Base-by-base conservation (phyloP, 371 early-diverging fungal genomes). In the Nematocida displodere region DNA sequence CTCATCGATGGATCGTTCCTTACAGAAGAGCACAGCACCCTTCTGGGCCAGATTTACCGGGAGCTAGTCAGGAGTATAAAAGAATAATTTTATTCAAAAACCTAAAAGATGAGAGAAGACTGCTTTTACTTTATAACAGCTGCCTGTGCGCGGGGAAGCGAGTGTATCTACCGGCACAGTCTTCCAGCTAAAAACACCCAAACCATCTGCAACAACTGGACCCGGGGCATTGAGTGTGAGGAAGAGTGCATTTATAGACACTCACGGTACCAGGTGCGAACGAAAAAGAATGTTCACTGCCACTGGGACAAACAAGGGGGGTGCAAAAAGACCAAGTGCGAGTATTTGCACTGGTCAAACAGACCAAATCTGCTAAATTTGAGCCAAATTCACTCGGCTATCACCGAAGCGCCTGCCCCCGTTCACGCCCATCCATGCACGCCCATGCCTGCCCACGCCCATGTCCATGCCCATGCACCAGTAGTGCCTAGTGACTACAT, bases 91-190 rank as follows among this genome's bases (percentile, higher is more conserved):
- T 56, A 13, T 34, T 42, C 13, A 13, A n/a, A 34, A 31, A 15
- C 42, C 34, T n/a, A 59, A 22, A 42, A 4, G 50, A 71, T 71
- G 53, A 78, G 59, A 46, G 85, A 81, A n/a, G 85, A 84, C 49
- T 84, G 85, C 66, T 84, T 82, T 75, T 84, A 82, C 68, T 84
- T 79, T 77, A 71, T 84, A 20, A 81, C 81, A 49, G 81, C 83
- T 8, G 50, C 39, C 8, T 84, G 85, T 65, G 77, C 78, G 36
- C 54, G 71, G 55, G 64, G 59, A 49, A 48, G 58, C 1, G 62
- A 54, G 4, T 84, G 85, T 59, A 48, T 31, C 40, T 82, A 64
- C 76, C 65, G 85, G 54, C 85, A 84, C 66, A 79, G 64, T 52
- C 33, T 28, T 36, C 20, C 28, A 15, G 79, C 80, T 26, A 84